Percentiles rank a stretch among this genome's conserved stretches.
These are phyloP conservation scores for Pezicula carpinea DNA, from an alignment of 2,329 filamentous ascomycete species.

Conservation along the genomic window DNA sequence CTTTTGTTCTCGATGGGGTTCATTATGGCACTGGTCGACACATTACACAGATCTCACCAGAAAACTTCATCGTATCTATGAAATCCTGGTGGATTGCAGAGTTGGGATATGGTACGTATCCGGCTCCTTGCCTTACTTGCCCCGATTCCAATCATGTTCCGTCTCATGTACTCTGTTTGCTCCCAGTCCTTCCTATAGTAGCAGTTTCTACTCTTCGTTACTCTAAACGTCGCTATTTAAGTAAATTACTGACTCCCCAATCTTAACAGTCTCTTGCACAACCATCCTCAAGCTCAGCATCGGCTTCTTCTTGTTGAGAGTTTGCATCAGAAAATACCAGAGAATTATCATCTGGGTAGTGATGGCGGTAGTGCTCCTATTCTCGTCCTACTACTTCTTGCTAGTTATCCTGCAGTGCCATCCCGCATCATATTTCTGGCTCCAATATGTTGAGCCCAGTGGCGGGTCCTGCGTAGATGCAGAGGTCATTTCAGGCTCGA, in stretches of 20 bases:
- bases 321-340: constrained; percentile 26
- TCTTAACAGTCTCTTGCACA: constrained; percentile 35
- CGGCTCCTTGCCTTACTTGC: not conserved
- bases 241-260: constrained; percentile 21
- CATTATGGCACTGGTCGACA: constrained; percentile 15
- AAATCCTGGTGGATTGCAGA: constrained; percentile 10
- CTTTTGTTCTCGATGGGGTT: constrained; percentile 15
- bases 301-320: constrained; percentile 32
- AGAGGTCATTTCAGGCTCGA: constrained; percentile 23
- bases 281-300: constrained; percentile 34
- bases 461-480: constrained; percentile 26
- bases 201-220: too few relatives aligned
- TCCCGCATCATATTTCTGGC: constrained; percentile 33
- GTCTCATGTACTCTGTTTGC: too few relatives aligned
- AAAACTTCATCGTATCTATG: constrained; percentile 7
- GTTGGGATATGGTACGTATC: not conserved
- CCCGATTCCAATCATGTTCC: too few relatives aligned
- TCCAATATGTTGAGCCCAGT: constrained; percentile 19
- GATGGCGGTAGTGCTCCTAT: constrained; percentile 25
- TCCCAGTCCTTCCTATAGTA: too few relatives aligned
- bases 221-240: not conserved
- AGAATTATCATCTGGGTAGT: constrained; percentile 28
- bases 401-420: constrained; percentile 31
- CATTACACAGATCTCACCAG: constrained; percentile 1
- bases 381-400: constrained; percentile 35